These are phyloP conservation scores for Geotrichum bryndzae DNA, from an alignment of 1,139 yeast species.

Conservation along the genomic window DNA sequence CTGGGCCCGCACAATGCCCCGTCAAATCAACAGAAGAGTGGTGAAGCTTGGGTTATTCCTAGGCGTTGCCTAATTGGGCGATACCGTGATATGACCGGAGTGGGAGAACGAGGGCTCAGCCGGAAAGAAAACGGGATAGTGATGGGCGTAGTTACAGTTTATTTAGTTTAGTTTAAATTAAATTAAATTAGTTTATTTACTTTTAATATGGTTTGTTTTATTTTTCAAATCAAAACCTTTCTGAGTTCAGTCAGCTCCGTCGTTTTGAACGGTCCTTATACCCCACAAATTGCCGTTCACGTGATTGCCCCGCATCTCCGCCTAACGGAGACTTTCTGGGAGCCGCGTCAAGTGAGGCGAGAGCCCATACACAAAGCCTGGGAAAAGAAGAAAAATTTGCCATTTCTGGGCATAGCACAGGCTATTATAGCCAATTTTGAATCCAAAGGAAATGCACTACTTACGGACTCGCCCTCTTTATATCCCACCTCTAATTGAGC, in stretches of 20 bases:
- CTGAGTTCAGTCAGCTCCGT: background rate
- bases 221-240: background rate
- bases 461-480: background rate
- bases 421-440: no score
- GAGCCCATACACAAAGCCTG: background rate
- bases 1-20: background rate
- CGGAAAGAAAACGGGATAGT: no score
- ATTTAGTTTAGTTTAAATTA: background rate
- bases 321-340: constrained; percentile 2
- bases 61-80: background rate
- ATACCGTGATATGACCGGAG: background rate
- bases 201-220: no score
- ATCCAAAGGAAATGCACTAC: background rate
- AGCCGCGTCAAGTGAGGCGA: background rate
- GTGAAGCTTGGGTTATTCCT: background rate
- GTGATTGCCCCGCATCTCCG: constrained; percentile 7
- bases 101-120: background rate
- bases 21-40: background rate
- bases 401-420: background rate
- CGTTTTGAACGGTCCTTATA: background rate
- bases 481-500: background rate
- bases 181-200: background rate
- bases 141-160: no score
- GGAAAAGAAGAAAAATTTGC: background rate
- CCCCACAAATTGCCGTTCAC: constrained; percentile 3